These are phyloP conservation scores for Ophiostoma fasciatum DNA, from an alignment of 2,329 filamentous ascomycete species.

Conservation along the genomic window DNA sequence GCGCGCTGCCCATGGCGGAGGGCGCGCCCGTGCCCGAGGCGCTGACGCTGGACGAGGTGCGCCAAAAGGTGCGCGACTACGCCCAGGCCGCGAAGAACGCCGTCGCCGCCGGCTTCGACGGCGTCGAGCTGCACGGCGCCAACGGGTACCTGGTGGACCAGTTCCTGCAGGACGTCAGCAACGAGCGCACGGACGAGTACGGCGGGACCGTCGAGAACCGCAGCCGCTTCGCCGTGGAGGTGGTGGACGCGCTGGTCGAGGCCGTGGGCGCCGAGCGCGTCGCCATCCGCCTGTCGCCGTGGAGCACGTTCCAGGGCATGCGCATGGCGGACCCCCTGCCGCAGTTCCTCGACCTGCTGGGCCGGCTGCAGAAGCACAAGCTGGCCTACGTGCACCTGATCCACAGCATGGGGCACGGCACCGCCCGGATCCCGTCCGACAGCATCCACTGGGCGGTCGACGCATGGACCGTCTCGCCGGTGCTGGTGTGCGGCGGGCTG, in stretches of 20 bases:
- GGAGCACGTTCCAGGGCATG: conserved; percentile 42
- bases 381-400: conserved; percentile 39
- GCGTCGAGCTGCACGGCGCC: conserved; percentile 26
- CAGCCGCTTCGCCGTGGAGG: conserved; percentile 34
- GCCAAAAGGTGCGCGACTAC: conserved; percentile 18
- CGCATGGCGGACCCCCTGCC: conserved; percentile 39
- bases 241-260: conserved; percentile 30
- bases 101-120: conserved; percentile 37
- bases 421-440: too few relatives aligned
- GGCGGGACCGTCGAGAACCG: conserved; percentile 41
- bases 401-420: conserved; percentile 17
- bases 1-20: conserved; percentile 24
- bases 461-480: background rate
- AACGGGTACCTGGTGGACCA: conserved; percentile 34
- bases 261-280: conserved; percentile 34
- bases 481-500: conserved; percentile 19
- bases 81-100: conserved; percentile 24
- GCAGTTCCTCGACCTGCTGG: conserved; percentile 40
- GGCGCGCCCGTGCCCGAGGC: conserved; percentile 18
- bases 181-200: conserved; percentile 38
- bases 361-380: conserved; percentile 30
- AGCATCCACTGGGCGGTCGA: conserved; percentile 16
- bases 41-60: conserved; percentile 27
- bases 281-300: conserved; percentile 40
- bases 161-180: conserved; percentile 38